Evolutionary conservation across 2,329 filamentous ascomycete genomes (phyloP).

Genomic region (Exserohilum turcica): DNA sequence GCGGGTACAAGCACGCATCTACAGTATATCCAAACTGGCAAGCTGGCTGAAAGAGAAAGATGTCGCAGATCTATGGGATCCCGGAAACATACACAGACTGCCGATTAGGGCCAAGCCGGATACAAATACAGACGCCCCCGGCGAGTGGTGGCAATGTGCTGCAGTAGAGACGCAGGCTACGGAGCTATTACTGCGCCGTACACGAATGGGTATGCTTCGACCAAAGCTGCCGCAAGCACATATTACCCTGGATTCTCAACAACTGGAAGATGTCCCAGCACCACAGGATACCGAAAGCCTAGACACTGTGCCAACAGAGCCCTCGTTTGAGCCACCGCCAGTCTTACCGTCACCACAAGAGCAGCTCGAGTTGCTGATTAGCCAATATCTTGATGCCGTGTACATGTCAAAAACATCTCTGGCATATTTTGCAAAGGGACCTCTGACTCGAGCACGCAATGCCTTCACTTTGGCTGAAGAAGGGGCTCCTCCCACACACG

Average conservation of each 20-base stretch:
- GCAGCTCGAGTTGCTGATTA: slow-evolving; percentile 58
- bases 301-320: slow-evolving; percentile 4
- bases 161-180: slow-evolving; percentile 23
- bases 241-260: slow-evolving; percentile 8
- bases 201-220: slow-evolving; percentile 42
- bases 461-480: slow-evolving; percentile 70
- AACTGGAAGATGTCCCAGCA: not conserved
- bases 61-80: slow-evolving; percentile 49
- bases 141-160: slow-evolving; percentile 43
- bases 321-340: slow-evolving; percentile 6
- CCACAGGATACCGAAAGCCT: slow-evolving; percentile 4
- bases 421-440: slow-evolving; percentile 83
- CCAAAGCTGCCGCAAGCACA: slow-evolving; percentile 12
- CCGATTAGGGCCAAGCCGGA: slow-evolving; percentile 59
- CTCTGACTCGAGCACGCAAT: slow-evolving; percentile 74
- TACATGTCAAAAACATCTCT: slow-evolving; percentile 69
- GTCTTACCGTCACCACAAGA: slow-evolving; percentile 37
- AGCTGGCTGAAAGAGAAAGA: slow-evolving; percentile 66
- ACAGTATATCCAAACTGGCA: slow-evolving; percentile 71
- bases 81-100: slow-evolving; percentile 54
- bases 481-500: slow-evolving; percentile 63
- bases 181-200: slow-evolving; percentile 26
- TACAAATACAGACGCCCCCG: not conserved
- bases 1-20: slow-evolving; percentile 64
- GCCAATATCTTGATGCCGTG: slow-evolving; percentile 52